Evolutionary conservation across 768 basidiomycete genomes (phyloP), one percentile per base, ranked within the genome.

Genomic region (Serendipita sp.): DNA sequence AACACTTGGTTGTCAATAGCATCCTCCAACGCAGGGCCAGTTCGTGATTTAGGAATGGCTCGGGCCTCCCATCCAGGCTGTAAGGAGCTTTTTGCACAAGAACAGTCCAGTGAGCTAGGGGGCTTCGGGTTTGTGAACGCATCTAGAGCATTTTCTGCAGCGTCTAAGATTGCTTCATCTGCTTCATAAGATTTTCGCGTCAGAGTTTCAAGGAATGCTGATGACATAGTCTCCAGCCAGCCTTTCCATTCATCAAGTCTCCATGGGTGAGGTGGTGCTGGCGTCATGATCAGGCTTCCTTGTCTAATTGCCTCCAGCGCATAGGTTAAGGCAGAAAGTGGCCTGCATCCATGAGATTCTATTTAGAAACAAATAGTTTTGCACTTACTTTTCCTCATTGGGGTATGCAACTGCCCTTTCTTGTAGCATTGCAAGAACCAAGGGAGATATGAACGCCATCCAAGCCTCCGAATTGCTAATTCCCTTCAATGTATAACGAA

Each of bases 1-100:
- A 58, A 65, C 18, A 65, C 44, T n/a, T 45, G 51, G 4, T 56
- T n/a, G 24, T 60, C 34, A 30, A 65, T 56, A 34, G 44, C 28
- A 3, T 60, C n/a, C 65, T 58, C 54, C 10, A 32, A 18, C 56
- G n/a, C 56, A 24, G 56, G 7, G n/a, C 30, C 48, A 51, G 48
- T 5, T 51, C 48, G 48, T 51, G n/a, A 7, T 51, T 32, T 18
- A n/a, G 48, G 30, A 51, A n/a, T n/a, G n/a, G 18, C 48, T n/a
- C n/a, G n/a, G 7, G 48, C n/a, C 48, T 51, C 48, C 48, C 30
- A 18, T 51, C 41, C 41, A 13, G 41, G 41, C 13, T 13, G 41
- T 13, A 41, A 13, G 13, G 7, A 13, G 5, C 13, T 13, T 41
- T 41, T 41, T 5, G 41, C 41, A 41, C 41, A 41, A 13, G 41